Percentiles rank a stretch among this genome's conserved stretches.
These are phyloP conservation scores for Microdochium trichocladiopsis DNA, from an alignment of 2,329 filamentous ascomycete species.

Conservation along the genomic window DNA sequence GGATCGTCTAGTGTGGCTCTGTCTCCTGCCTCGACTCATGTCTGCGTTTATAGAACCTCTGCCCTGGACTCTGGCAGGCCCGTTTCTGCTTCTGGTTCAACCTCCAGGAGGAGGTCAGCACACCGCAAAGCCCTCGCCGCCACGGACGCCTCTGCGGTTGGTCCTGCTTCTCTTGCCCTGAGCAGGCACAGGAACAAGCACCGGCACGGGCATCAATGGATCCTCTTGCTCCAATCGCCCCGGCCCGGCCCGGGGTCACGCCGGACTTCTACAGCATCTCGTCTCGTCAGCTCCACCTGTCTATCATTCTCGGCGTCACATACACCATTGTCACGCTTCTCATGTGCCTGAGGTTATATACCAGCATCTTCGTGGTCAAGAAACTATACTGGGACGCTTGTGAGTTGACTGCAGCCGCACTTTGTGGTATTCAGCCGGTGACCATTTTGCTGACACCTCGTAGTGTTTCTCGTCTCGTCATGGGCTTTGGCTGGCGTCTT, in stretches of 20 bases:
- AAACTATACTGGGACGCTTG: neutral
- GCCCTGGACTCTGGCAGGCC: too few species aligned
- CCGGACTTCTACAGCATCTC: neutral
- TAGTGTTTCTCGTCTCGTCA: neutral
- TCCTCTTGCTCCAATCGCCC: neutral
- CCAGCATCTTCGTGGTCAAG: neutral
- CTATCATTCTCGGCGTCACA: neutral
- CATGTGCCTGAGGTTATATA: neutral
- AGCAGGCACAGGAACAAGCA: too few species aligned
- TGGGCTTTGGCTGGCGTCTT: neutral
- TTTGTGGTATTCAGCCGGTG: neutral
- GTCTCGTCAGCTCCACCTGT: neutral
- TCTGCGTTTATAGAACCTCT: too few species aligned
- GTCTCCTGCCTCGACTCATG: too few species aligned
- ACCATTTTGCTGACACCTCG: neutral
- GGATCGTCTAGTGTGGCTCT: too few species aligned
- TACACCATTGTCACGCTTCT: neutral
- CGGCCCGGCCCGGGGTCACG: neutral
- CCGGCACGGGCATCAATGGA: neutral
- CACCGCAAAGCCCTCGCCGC: too few species aligned
- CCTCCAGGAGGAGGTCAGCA: too few species aligned
- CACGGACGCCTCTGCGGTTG: too few species aligned
- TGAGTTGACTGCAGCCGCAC: neutral
- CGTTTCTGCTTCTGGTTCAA: too few species aligned
- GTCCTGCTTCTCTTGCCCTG: too few species aligned